Percentiles rank a stretch among this genome's conserved stretches.
phyloP scores from a whole-genome alignment of 371 early-diverging fungal genomes.

The Mucor piriformis region DNA sequence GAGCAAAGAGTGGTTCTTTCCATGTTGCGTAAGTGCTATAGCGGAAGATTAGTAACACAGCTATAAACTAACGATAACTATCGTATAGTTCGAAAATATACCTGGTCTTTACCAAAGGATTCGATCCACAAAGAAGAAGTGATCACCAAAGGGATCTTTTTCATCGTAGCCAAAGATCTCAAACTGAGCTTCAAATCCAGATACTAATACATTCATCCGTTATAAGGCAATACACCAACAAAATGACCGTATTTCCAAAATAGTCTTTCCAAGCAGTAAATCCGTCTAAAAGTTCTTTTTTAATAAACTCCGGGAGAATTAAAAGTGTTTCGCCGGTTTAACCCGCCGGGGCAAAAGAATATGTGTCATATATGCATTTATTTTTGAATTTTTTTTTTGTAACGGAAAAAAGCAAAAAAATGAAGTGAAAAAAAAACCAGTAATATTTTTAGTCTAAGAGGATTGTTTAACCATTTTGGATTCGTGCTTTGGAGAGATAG shows the following conservation, averaged over 20 bases:
- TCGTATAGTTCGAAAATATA: conserved; percentile 20
- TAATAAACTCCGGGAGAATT: neutral
- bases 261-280: no score
- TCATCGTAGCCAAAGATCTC: conserved; percentile 2
- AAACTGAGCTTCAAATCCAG: neutral
- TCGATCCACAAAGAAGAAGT: conserved; percentile 10
- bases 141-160: neutral
- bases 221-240: no score
- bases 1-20: conserved; percentile 55
- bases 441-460: neutral
- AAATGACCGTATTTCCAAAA: no score
- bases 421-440: neutral
- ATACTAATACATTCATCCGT: conserved; percentile 8
- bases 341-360: neutral
- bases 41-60: no score
- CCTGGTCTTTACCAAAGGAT: conserved; percentile 10
- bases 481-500: conserved; percentile 20
- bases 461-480: conserved; percentile 22
- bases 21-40: conserved; percentile 49
- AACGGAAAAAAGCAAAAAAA: neutral
- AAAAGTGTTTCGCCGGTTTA: neutral
- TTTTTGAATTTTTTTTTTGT: neutral
- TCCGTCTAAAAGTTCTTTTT: no score
- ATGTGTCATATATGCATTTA: conserved; percentile 1
- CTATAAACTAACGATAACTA: neutral